Evolutionary conservation across 2,329 filamentous ascomycete genomes (phyloP), one percentile per base, ranked within the genome.

Genomic region (Alternaria rosae): DNA sequence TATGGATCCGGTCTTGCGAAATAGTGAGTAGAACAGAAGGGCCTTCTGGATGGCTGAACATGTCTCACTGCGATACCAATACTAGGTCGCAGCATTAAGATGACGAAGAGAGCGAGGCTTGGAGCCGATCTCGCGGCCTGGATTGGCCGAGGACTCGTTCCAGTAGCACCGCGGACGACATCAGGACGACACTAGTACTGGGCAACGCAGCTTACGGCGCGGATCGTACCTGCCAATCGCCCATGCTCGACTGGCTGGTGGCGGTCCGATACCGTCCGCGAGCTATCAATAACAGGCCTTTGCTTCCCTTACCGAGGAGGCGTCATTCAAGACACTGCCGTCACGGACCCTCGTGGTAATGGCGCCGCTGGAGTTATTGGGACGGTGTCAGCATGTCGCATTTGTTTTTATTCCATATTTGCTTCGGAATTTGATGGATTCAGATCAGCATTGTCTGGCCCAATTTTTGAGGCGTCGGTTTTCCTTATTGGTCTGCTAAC

Each of bases 401-500:
- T 56, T 70, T 65, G 56, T 50, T 64, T 74, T 76, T 77, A 25
- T 76, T 66, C 62, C 64, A 70, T 73, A 73, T 71, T 75, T 70
- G 74, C 72, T 72, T 77, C 73, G 76, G 74, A 79, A 75, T 68
- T 68, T 69, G 69, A 78, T 70, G 67, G 67, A 77, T 77, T 75
- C 75, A 67, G 77, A 78, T 76, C 73, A 78, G 76, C 72, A 67
- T 70, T 75, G 68, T 68, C 70, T 70, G 69, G 73, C 69, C 70
- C 68, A 72, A 63, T 70, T 68, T 68, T 67, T 54, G 64, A 61
- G 67, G 62, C 60, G 65, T 70, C 68, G 62, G 65, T 55, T 60
- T 65, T 53, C 54, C 61, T 68, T 61, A 75, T 79, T 78, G 75
- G 75, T 66, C 53, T 68, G 61, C 62, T 72, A 70, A 72, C 68